A percentile compares a stretch with the other conserved stretches of the same genome.
Conservation (phyloP, 306 rosid genomes). For the Rubus idaeus region DNA sequence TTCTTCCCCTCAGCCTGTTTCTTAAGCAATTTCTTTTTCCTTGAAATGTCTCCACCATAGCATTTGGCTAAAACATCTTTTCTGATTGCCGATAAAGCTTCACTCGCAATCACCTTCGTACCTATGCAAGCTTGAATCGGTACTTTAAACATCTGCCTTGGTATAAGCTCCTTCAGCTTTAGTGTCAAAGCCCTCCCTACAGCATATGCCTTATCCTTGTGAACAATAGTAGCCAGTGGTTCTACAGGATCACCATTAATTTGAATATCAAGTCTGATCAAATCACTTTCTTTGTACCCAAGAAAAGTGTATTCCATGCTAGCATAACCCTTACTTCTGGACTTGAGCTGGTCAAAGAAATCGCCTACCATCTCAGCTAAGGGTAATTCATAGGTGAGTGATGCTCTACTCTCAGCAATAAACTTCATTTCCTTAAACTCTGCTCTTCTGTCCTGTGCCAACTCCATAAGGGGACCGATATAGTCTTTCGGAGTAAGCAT, state of each 20-base stretch:
- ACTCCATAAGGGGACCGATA: constrained; percentile 89
- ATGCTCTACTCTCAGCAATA: constrained; percentile 80
- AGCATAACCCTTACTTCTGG: constrained; percentile 95
- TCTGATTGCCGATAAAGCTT: constrained; percentile 85
- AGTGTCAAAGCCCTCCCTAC: constrained; percentile 92
- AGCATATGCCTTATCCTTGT: constrained; percentile 82
- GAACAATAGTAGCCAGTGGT: constrained; percentile 86
- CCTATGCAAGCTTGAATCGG: constrained; percentile 98
- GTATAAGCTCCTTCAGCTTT: constrained; percentile 95
- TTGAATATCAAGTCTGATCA: constrained; percentile 81
- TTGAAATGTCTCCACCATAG: constrained; percentile 86
- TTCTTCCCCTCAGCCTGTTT: constrained; percentile 99
- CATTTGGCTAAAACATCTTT: constrained; percentile 95
- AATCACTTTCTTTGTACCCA: constrained; percentile 75
- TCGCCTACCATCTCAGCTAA: constrained; percentile 91
- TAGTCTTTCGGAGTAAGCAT: constrained; percentile 90
- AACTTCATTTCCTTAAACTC: constrained; percentile 86
- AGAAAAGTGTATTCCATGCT: constrained; percentile 85
- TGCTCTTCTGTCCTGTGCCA: constrained; percentile 96
- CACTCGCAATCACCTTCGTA: constrained; percentile 84
- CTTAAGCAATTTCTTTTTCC: constrained; percentile 88
- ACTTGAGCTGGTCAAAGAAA: constrained; percentile 94
- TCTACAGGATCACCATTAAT: constrained; percentile 84
- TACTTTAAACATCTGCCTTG: constrained; percentile 94
- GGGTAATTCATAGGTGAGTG: constrained; percentile 71